These are phyloP conservation scores for Austroboletus niveus DNA, from an alignment of 1,284 basidiomycete species.

Conservation along the genomic window DNA sequence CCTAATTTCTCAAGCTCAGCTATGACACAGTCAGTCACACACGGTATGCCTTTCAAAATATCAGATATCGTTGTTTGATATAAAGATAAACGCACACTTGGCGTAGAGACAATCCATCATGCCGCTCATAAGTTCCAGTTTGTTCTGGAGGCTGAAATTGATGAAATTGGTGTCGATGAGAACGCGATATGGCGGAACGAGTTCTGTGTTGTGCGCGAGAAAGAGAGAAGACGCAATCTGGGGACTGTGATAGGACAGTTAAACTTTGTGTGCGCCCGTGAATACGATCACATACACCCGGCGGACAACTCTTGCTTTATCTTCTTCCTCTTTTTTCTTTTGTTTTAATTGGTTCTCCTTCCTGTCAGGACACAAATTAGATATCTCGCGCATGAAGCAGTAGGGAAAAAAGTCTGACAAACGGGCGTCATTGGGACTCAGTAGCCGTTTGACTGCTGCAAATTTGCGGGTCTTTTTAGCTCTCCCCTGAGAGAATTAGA, in stretches of 20 bases:
- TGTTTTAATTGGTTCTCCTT: slow-evolving; percentile 82
- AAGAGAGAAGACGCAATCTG: slow-evolving; percentile 90
- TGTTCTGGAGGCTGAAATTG: slow-evolving; percentile 98
- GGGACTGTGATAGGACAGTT: slow-evolving; percentile 45
- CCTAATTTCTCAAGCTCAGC: slow-evolving; percentile 98
- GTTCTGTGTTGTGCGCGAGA: slow-evolving; percentile 92
- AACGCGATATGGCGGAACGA: slow-evolving; percentile 96
- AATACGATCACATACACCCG: slow-evolving; percentile 54
- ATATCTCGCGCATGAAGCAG: neutral
- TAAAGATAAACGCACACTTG: slow-evolving; percentile 73
- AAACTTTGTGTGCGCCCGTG: slow-evolving; percentile 4
- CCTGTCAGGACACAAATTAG: slow-evolving; percentile 36
- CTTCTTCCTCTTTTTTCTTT: slow-evolving; percentile 73
- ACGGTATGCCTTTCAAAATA: slow-evolving; percentile 79
- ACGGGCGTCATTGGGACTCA: slow-evolving; percentile 93
- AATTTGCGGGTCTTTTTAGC: slow-evolving; percentile 96
- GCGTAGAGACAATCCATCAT: slow-evolving; percentile 99
- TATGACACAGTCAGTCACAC: slow-evolving; percentile 97
- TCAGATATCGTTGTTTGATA: slow-evolving; percentile 1
- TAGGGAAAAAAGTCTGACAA: slow-evolving; percentile 56
- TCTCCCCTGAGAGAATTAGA: slow-evolving; percentile 61
- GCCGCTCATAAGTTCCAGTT: slow-evolving; percentile 91
- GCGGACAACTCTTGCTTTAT: slow-evolving; percentile 69
- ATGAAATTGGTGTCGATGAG: slow-evolving; percentile 99
- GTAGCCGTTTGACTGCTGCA: slow-evolving; percentile 90